Conservation (phyloP, 1,284 basidiomycete genomes). For the Cutaneotrichosporon curvatum region DNA sequence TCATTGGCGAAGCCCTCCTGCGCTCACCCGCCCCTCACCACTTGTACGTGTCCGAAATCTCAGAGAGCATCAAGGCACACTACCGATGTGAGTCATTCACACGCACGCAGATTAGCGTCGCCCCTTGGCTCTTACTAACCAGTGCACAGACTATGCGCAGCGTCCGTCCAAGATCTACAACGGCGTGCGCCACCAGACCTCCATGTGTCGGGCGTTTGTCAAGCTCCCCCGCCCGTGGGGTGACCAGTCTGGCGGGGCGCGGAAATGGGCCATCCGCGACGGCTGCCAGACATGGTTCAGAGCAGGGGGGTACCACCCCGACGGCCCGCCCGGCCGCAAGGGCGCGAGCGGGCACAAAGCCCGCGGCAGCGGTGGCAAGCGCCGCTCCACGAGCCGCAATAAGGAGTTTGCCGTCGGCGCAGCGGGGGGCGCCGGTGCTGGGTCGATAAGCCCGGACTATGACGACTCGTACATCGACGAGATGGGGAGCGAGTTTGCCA, state of each 20-base stretch:
- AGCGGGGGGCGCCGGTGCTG: background rate
- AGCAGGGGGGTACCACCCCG: constrained; percentile 34
- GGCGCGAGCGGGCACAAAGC: background rate
- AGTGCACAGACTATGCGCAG: constrained; percentile 39
- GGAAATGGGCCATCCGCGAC: constrained; percentile 45
- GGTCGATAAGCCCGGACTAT: too few species aligned
- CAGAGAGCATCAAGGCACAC: constrained; percentile 39
- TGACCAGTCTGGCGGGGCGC: constrained; percentile 43
- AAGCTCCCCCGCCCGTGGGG: constrained; percentile 44
- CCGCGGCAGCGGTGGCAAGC: constrained; percentile 10
- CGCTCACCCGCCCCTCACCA: constrained; percentile 38
- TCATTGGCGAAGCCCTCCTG: constrained; percentile 44
- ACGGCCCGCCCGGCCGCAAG: constrained; percentile 7
- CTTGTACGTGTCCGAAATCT: constrained; percentile 44
- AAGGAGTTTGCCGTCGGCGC: constrained; percentile 36
- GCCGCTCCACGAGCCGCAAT: constrained; percentile 23
- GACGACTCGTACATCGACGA: constrained; percentile 1
- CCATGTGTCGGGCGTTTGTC: constrained; percentile 45
- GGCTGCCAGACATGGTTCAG: constrained; percentile 43
- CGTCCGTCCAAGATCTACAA: constrained; percentile 47
- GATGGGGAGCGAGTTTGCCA: background rate
- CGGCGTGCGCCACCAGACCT: constrained; percentile 46
- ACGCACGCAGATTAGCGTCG: background rate
- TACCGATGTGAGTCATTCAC: constrained; percentile 38
- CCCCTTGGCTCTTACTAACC: background rate